These are phyloP conservation scores for Cercospora brassicicola DNA, from an alignment of 2,329 filamentous ascomycete species.

Conservation along the genomic window DNA sequence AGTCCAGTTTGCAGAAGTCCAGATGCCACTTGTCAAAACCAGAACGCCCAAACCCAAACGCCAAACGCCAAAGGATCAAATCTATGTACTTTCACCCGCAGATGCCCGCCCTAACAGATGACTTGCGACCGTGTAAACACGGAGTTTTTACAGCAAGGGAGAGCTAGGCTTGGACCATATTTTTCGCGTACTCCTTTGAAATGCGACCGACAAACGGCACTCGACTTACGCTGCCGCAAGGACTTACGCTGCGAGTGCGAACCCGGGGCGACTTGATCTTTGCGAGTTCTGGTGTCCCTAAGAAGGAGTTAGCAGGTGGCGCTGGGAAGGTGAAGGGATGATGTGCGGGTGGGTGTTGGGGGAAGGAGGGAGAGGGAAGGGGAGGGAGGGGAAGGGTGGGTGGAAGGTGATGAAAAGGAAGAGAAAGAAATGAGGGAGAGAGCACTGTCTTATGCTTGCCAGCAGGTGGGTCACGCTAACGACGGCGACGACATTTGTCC, in stretches of 20 bases:
- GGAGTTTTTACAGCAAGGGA: neutral
- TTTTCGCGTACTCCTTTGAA: neutral
- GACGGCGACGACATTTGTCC: neutral
- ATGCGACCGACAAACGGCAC: neutral
- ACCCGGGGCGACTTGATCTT: neutral
- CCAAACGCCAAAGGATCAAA: neutral
- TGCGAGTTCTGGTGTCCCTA: neutral
- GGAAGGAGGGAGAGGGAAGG: neutral
- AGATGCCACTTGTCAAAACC: neutral
- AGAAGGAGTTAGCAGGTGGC: neutral
- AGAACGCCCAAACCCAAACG: neutral
- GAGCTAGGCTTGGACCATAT: constrained; percentile 1
- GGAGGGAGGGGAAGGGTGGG: neutral
- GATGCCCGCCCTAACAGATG: constrained; percentile 2
- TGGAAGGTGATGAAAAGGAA: neutral
- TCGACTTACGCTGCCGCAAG: neutral
- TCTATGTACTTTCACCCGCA: constrained; percentile 1
- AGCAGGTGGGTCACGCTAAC: neutral
- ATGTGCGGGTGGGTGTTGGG: neutral
- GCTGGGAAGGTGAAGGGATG: neutral
- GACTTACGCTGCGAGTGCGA: neutral
- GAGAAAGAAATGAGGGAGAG: neutral
- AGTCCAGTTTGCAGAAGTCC: neutral
- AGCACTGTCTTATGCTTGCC: neutral
- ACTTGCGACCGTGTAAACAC: neutral